These are phyloP conservation scores for Pestalotiopsis sp. DNA, from an alignment of 2,329 filamentous ascomycete species.

Conservation along the genomic window DNA sequence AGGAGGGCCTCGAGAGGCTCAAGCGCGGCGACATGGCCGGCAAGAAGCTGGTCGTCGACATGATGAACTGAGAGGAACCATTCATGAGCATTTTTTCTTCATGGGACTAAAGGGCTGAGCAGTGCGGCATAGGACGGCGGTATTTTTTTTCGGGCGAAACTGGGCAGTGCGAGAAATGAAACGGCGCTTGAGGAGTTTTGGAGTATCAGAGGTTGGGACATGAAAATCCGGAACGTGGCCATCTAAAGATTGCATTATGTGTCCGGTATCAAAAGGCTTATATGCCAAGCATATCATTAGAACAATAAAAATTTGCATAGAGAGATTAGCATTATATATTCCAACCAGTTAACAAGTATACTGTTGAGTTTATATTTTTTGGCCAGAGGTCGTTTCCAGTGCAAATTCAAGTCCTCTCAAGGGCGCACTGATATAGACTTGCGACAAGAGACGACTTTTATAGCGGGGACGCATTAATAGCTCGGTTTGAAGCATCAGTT, in stretches of 20 bases:
- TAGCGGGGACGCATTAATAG: neutral
- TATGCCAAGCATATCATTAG: neutral
- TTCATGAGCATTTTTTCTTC: neutral
- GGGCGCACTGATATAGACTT: neutral
- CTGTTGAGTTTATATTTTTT: neutral
- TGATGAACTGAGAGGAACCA: neutral
- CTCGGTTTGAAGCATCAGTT: neutral
- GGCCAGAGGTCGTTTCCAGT: neutral
- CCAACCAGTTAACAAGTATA: neutral
- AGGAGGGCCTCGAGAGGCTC: constrained; percentile 6
- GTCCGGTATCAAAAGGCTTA: neutral
- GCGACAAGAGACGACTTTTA: neutral
- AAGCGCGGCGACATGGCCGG: constrained; percentile 10
- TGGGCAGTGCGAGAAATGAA: constrained; percentile 1
- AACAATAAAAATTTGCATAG: neutral
- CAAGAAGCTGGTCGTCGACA: constrained; percentile 7
- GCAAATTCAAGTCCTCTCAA: neutral
- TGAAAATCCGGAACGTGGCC: neutral
- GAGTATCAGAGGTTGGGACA: neutral
- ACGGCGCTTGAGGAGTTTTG: constrained; percentile 3
- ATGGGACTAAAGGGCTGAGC: no score
- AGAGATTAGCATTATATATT: neutral
- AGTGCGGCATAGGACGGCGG: neutral
- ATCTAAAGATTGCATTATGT: neutral
- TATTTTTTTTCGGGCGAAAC: neutral